Evolutionary conservation across 495 filamentous ascomycete species (phyloP).

Genomic region (Penicillium canescens): DNA sequence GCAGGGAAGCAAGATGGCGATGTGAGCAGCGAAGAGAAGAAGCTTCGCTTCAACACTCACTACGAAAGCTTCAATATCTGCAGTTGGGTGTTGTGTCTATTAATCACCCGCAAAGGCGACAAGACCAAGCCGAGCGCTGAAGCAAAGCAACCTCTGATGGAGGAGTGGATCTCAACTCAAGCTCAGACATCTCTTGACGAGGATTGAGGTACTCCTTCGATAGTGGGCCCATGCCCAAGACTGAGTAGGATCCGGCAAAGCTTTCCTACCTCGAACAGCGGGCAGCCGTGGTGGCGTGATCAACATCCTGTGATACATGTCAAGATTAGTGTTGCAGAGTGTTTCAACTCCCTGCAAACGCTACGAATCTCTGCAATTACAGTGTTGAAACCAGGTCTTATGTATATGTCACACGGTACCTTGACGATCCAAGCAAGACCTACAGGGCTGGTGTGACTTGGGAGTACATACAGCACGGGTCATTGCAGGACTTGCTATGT

Average conservation of each 20-base stretch:
- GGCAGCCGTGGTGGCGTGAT: conserved; percentile 16
- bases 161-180: conserved; percentile 88
- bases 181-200: conserved; percentile 45
- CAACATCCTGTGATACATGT: conserved; percentile 13
- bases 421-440: neutral
- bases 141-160: conserved; percentile 76
- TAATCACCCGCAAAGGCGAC: conserved; percentile 73
- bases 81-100: conserved; percentile 84
- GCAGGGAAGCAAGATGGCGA: conserved; percentile 19
- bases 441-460: neutral
- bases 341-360: conserved; percentile 1
- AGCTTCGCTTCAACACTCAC: conserved; percentile 74
- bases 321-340: conserved; percentile 17
- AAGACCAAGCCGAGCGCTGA: conserved; percentile 31
- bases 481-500: conserved; percentile 8
- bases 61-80: conserved; percentile 97
- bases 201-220: conserved; percentile 28
- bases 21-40: conserved; percentile 73
- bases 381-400: neutral
- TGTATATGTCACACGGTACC: neutral
- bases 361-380: neutral
- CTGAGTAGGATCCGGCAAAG: conserved; percentile 6
- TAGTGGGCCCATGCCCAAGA: neutral
- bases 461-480: conserved; percentile 2
- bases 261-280: conserved; percentile 10